These are phyloP conservation scores for Hortiboletus flavorubellus DNA, from an alignment of 768 basidiomycete species.

Conservation along the genomic window DNA sequence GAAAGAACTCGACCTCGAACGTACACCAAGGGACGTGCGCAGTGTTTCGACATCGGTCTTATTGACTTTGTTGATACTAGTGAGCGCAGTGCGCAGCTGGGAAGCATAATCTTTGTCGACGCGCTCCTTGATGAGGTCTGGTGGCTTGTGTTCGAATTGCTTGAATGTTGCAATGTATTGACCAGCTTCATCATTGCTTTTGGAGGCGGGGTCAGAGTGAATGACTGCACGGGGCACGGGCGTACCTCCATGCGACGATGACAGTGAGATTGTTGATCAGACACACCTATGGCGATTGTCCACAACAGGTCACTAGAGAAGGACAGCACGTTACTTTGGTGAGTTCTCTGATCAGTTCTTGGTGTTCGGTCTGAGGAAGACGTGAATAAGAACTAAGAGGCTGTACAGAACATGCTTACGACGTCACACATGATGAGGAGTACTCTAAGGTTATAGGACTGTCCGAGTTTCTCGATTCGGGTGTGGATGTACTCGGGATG, in stretches of 20 bases:
- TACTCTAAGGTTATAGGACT: constrained; percentile 78
- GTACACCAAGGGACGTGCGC: constrained; percentile 85
- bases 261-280: constrained; percentile 92
- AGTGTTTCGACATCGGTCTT: constrained; percentile 97
- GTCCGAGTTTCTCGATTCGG: constrained; percentile 83
- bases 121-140: constrained; percentile 92
- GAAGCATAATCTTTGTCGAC: constrained; percentile 86
- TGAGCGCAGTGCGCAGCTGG: constrained; percentile 77
- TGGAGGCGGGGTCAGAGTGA: neutral
- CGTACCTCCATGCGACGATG: constrained; percentile 86
- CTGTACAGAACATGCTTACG: constrained; percentile 45
- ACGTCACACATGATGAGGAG: constrained; percentile 90
- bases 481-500: constrained; percentile 96
- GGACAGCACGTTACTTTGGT: constrained; percentile 58
- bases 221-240: constrained; percentile 19
- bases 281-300: constrained; percentile 51
- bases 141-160: constrained; percentile 89
- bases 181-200: constrained; percentile 86
- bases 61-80: constrained; percentile 90
- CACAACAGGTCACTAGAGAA: constrained; percentile 1
- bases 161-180: constrained; percentile 91
- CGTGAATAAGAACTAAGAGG: neutral
- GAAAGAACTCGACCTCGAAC: constrained; percentile 25
- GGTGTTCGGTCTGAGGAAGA: constrained; percentile 74
- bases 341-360: constrained; percentile 86